Conservation (phyloP, 2,329 filamentous ascomycete species). For the Neobulgaria alba region DNA sequence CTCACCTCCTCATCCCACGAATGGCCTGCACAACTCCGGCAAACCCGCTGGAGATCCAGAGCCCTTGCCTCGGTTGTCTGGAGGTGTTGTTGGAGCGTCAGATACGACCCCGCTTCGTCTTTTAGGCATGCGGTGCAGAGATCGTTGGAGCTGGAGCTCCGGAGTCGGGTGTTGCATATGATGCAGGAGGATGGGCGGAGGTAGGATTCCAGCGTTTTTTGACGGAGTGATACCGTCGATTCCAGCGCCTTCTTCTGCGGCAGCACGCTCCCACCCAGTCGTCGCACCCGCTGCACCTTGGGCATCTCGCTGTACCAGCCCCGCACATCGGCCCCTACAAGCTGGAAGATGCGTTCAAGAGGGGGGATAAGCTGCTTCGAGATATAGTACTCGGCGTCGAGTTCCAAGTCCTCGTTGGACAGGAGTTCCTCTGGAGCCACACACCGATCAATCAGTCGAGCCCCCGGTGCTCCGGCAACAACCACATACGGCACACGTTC, state of each 20-base stretch:
- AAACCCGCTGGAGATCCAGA: conserved; percentile 59
- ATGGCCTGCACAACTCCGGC: conserved; percentile 69
- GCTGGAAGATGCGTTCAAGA: conserved; percentile 90
- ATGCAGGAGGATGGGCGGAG: conserved; percentile 74
- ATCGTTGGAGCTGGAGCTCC: conserved; percentile 36
- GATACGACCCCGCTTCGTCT: conserved; percentile 50
- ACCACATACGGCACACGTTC: conserved; percentile 95
- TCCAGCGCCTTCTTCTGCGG: conserved; percentile 33
- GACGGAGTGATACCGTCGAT: conserved; percentile 15
- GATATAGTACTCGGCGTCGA: conserved; percentile 97
- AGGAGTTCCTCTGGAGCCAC: conserved; percentile 80
- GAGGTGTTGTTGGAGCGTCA: conserved; percentile 54
- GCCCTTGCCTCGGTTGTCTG: conserved; percentile 54
- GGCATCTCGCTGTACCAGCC: conserved; percentile 97
- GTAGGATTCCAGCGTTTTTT: conserved; percentile 86
- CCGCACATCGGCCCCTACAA: conserved; percentile 84
- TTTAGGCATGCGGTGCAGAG: conserved; percentile 52
- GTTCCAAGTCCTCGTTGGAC: conserved; percentile 63
- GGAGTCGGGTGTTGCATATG: conserved; percentile 50
- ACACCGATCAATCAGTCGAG: conserved; percentile 79
- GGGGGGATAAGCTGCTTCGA: conserved; percentile 91
- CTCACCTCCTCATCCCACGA: conserved; percentile 67
- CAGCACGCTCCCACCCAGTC: conserved; percentile 27
- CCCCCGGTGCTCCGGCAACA: conserved; percentile 76
- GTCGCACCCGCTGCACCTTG: conserved; percentile 69